Conservation (phyloP, 1,139 yeast species). For the Kodamaea arcana region DNA sequence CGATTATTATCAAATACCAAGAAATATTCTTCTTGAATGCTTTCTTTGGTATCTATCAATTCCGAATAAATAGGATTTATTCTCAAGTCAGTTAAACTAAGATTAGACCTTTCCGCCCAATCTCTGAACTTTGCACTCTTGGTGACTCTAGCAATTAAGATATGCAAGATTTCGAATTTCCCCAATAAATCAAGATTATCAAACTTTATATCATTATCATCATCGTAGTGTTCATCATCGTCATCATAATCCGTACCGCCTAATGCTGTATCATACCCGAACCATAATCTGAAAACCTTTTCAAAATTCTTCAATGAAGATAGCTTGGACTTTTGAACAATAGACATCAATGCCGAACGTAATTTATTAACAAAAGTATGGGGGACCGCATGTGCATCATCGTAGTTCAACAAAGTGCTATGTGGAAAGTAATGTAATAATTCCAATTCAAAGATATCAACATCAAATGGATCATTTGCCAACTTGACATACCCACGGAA, state of each 20-base stretch:
- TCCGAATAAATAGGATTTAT: constrained; percentile 19
- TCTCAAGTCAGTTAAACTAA: constrained; percentile 30
- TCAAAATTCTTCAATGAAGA: constrained; percentile 40
- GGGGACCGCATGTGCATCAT: constrained; percentile 4
- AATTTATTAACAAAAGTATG: constrained; percentile 36
- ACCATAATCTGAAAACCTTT: constrained; percentile 39
- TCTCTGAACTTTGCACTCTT: constrained; percentile 37
- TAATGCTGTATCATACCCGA: constrained; percentile 38
- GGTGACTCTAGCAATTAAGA: constrained; percentile 36
- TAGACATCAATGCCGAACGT: constrained; percentile 37
- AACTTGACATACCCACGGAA: constrained; percentile 43
- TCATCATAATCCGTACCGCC: constrained; percentile 29
- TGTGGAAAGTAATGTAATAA: constrained; percentile 31
- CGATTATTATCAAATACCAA: constrained; percentile 43
- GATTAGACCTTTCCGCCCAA: constrained; percentile 38
- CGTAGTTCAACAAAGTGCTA: constrained; percentile 4
- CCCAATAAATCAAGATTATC: constrained; percentile 36
- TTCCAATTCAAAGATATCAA: constrained; percentile 53
- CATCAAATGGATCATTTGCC: constrained; percentile 47
- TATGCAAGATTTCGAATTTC: constrained; percentile 45
- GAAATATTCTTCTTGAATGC: constrained; percentile 30
- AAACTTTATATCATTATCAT: constrained; percentile 24
- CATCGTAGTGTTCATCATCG: constrained; percentile 10
- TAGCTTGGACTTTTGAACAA: constrained; percentile 27
- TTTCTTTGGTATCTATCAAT: constrained; percentile 10